Percentiles rank a stretch among this genome's conserved stretches.
Evolutionary conservation across 2,329 filamentous ascomycete species (phyloP).

Genomic region (Dactylellina cionopaga): DNA sequence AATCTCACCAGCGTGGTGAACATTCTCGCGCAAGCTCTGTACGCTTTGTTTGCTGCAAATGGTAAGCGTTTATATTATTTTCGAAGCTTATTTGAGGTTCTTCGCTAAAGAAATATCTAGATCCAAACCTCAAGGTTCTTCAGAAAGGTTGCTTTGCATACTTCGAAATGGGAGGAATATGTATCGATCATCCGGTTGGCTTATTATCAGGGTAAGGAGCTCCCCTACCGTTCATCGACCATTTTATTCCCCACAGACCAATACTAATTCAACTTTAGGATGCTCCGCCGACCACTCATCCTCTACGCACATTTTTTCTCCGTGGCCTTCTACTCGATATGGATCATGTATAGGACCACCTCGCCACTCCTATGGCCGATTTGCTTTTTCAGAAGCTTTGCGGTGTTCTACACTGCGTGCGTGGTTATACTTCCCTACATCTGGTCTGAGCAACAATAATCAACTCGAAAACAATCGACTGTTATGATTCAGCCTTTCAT

Average conservation of each 20-base stretch:
- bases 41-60: constrained; percentile 88
- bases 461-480: not conserved
- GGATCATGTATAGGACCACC: constrained; percentile 69
- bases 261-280: constrained; percentile 55
- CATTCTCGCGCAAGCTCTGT: constrained; percentile 94
- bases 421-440: constrained; percentile 85
- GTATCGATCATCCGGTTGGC: constrained; percentile 80
- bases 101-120: constrained; percentile 58
- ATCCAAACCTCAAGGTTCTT: constrained; percentile 78
- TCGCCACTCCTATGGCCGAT: constrained; percentile 70
- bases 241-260: not conserved
- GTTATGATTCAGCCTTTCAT: too few relatives aligned
- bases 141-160: constrained; percentile 93
- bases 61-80: constrained; percentile 59
- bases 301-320: constrained; percentile 94
- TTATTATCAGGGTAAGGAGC: constrained; percentile 77
- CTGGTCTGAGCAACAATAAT: constrained; percentile 68
- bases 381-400: constrained; percentile 71
- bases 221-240: too few relatives aligned
- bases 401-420: constrained; percentile 82
- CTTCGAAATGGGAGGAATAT: constrained; percentile 78
- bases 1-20: constrained; percentile 87
- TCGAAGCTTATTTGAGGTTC: not conserved
- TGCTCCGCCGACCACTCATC: constrained; percentile 79
- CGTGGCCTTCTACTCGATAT: constrained; percentile 88